A percentile compares a stretch with the other conserved stretches of the same genome.
Evolutionary conservation across 2,329 filamentous ascomycete species (phyloP).

Genomic region (Aureobasidium sp.): DNA sequence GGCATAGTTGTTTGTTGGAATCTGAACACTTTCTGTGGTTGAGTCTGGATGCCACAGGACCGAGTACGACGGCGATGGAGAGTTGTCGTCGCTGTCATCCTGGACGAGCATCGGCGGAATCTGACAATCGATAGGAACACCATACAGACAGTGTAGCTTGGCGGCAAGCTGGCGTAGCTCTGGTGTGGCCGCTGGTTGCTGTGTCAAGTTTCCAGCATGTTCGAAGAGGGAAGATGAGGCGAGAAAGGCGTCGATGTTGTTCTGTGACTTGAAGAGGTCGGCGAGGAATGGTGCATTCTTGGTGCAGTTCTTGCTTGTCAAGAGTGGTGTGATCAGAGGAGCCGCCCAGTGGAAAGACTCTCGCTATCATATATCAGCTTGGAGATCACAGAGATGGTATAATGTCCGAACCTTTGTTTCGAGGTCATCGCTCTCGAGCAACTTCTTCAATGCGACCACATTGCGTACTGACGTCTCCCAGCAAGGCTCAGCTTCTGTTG

Average conservation of each 20-base stretch:
- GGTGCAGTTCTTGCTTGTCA: slow-evolving; percentile 40
- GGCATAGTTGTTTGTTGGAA: slow-evolving; percentile 55
- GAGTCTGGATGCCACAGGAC: slow-evolving; percentile 4
- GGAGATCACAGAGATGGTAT: background rate
- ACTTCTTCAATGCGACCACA: slow-evolving; percentile 45
- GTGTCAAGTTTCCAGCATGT: slow-evolving; percentile 54
- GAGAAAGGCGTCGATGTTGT: slow-evolving; percentile 67
- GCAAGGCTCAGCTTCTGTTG: slow-evolving; percentile 28
- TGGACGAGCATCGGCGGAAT: slow-evolving; percentile 21
- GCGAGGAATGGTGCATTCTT: slow-evolving; percentile 47
- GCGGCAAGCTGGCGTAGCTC: slow-evolving; percentile 70
- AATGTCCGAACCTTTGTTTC: slow-evolving; percentile 38
- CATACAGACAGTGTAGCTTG: slow-evolving; percentile 67
- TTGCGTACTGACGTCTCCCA: slow-evolving; percentile 44
- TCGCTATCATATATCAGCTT: slow-evolving; percentile 25
- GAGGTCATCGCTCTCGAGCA: slow-evolving; percentile 46
- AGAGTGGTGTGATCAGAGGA: slow-evolving; percentile 28
- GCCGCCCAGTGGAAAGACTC: slow-evolving; percentile 37
- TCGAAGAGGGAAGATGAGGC: slow-evolving; percentile 70
- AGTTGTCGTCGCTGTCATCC: slow-evolving; percentile 21
- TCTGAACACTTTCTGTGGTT: background rate
- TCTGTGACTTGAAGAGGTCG: slow-evolving; percentile 45
- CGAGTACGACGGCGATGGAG: slow-evolving; percentile 7
- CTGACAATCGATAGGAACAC: slow-evolving; percentile 58
- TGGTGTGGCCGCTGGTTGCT: slow-evolving; percentile 43